Base-by-base conservation (phyloP, 345 rosid genomes). In the Rhizophora mangle region DNA sequence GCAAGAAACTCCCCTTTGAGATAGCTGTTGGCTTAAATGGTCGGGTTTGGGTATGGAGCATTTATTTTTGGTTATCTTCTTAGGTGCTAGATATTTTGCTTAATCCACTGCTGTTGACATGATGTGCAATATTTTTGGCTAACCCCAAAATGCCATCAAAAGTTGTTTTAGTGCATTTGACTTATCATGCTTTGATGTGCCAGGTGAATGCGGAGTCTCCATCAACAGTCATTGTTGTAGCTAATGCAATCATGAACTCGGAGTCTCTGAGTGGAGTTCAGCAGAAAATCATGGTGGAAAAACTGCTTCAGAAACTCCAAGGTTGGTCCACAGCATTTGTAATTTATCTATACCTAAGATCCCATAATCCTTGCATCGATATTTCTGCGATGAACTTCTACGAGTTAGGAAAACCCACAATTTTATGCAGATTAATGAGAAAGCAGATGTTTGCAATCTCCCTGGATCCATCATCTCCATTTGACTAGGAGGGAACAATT, bases 1-100 rank as follows among this genome's bases (percentile, higher is more conserved):
- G 96, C 74, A 88, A 85, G 82, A 87, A 88, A 70, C 82, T 86
- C 54, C 81, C 96, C 13, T 91, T 88, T 74, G 94, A 88, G 82
- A 83, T 85, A 69, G 96, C 90, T n/a, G 79, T 82, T 70, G 97
- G 98, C 71, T 68, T 88, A 69, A 89, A 89, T 70, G 98, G 96
- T 62, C 78, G 93, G 34, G 92, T 86, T 61, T 87, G 92, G 93
- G 98, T 88, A 70, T 62, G 79, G 4, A 43, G 49, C 49, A 43
- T 43, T 11, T 43, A 43, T 43, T 11, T 10, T 10, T 10, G 11
- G 47, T 43, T 13, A 13, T 43, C 6, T 43, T 3, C 49, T 43
- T 4, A 8, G 8, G 43, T 37, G 9, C 13, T 37, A 37, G 43
- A 43, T 43, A 43, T 13, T 39, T 39, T 43, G 19, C 49, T 13